Percentiles rank a stretch among this genome's conserved stretches.
Evolutionary conservation across 163 green algal species (phyloP).

Genomic region (Dunaliella salina): DNA sequence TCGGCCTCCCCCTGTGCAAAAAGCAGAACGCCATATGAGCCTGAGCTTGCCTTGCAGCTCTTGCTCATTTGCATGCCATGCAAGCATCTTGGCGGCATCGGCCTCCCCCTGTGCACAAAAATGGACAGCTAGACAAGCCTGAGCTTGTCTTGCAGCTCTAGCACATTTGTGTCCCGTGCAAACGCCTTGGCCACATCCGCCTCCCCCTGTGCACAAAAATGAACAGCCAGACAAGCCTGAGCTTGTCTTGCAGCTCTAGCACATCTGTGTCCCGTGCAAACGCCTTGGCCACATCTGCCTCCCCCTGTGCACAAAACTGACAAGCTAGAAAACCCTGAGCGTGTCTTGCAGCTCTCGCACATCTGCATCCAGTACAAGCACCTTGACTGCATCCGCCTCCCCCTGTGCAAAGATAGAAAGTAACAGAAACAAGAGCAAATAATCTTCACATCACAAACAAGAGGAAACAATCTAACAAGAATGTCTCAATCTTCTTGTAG

Average conservation of each 20-base stretch:
- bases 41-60: neutral
- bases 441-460: no score
- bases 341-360: no score
- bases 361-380: neutral
- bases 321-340: no score
- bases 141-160: no score
- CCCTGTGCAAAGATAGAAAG: neutral
- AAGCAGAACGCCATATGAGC: no score
- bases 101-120: neutral
- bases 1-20: neutral
- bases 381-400: neutral
- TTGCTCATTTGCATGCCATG: neutral
- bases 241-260: neutral
- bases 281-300: neutral
- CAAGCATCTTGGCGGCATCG: neutral
- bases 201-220: neutral
- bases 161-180: neutral
- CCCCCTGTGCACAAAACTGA: neutral
- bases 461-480: no score
- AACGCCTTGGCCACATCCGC: neutral
- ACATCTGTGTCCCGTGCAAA: neutral
- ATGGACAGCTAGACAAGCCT: no score
- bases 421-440: no score
- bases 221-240: no score
- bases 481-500: no score